Percentiles rank a stretch among this genome's conserved stretches.
Evolutionary conservation across 148 eudicot species (phyloP).

Genomic region (Fallopia convolvulus): DNA sequence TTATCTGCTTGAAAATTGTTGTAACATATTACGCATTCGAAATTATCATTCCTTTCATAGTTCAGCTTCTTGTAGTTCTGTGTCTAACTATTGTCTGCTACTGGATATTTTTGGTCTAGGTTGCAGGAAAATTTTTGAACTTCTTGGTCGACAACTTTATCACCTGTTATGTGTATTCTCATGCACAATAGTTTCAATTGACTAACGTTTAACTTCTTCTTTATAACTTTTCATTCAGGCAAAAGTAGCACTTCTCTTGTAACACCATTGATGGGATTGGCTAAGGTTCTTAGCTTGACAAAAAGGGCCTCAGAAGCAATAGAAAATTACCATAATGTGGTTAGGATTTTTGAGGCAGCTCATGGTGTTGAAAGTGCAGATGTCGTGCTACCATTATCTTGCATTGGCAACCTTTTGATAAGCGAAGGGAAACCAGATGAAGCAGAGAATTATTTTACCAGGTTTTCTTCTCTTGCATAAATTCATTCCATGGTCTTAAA

Average conservation of each 20-base stretch:
- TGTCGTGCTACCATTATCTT: conserved; percentile 61
- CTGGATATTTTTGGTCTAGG: neutral
- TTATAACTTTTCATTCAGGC: conserved; percentile 35
- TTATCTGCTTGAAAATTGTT: neutral
- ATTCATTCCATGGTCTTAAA: neutral
- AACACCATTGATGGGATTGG: conserved; percentile 68
- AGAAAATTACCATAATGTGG: conserved; percentile 43
- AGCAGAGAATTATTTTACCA: conserved; percentile 52
- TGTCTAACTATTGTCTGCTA: neutral
- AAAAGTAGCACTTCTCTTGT: conserved; percentile 39
- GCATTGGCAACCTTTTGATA: conserved; percentile 66
- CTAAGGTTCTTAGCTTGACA: conserved; percentile 46
- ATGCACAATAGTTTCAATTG: neutral
- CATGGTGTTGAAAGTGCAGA: conserved; percentile 49
- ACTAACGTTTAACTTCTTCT: conserved; percentile 6
- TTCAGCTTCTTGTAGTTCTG: neutral
- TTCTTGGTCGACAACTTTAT: neutral
- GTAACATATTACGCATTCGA: neutral
- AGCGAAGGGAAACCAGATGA: conserved; percentile 53
- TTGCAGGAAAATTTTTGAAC: neutral
- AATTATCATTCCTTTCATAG: neutral
- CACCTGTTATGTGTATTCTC: neutral
- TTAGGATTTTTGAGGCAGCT: conserved; percentile 44
- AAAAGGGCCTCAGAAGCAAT: conserved; percentile 53
- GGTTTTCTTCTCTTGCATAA: conserved; percentile 29